Conservation (phyloP, 2,329 filamentous ascomycete species). For the Hypoxylon sp. region DNA sequence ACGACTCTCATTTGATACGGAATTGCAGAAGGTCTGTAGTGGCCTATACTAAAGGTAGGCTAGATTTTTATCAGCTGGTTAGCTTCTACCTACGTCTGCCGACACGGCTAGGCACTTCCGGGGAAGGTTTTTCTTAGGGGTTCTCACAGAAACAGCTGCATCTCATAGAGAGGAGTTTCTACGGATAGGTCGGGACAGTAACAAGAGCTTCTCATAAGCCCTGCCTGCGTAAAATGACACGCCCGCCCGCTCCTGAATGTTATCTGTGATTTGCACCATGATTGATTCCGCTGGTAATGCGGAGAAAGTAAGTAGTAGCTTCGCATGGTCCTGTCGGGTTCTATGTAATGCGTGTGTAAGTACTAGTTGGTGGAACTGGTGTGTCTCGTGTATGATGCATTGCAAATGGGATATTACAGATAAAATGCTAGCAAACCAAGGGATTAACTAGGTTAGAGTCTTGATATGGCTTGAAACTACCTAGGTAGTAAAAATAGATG, state of each 20-base stretch:
- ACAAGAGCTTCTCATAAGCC: constrained; percentile 45
- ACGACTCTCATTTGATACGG: constrained; percentile 36
- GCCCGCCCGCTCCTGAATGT: constrained; percentile 38
- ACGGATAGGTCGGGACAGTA: constrained; percentile 44
- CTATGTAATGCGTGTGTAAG: not conserved
- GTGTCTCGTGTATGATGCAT: constrained; percentile 7
- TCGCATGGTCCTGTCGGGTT: constrained; percentile 20
- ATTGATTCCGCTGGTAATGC: constrained; percentile 19
- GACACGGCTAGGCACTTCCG: constrained; percentile 36
- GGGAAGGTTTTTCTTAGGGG: constrained; percentile 39
- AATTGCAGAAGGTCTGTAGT: constrained; percentile 30
- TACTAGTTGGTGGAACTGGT: constrained; percentile 5
- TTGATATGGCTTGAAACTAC: not conserved
- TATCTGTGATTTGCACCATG: constrained; percentile 41
- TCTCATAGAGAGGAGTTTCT: constrained; percentile 44
- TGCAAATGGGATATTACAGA: not conserved
- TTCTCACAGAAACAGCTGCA: constrained; percentile 41
- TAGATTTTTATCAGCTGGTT: constrained; percentile 37
- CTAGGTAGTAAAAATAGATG: not conserved
- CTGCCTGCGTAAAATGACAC: constrained; percentile 44
- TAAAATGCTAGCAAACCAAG: not conserved
- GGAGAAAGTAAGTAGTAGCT: constrained; percentile 11
- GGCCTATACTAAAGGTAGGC: constrained; percentile 38
- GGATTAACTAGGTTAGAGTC: not conserved
- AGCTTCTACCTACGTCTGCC: constrained; percentile 32